A percentile compares a stretch with the other conserved stretches of the same genome.
These are phyloP conservation scores for Epichloe coenophiala DNA, from an alignment of 2,329 filamentous ascomycete species.

Conservation along the genomic window DNA sequence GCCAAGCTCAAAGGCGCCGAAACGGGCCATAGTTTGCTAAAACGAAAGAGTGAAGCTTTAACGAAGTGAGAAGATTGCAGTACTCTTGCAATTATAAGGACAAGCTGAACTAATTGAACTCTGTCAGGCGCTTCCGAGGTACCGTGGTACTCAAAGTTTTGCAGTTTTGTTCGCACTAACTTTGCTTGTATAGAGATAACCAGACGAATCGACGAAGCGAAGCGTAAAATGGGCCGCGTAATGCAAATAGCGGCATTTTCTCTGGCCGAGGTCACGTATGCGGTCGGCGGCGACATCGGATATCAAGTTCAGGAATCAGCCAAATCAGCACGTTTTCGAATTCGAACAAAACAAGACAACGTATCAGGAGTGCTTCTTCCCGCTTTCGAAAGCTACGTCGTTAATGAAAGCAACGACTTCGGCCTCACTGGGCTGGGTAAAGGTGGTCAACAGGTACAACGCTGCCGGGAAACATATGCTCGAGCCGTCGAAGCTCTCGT, in stretches of 20 bases:
- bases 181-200: conserved; percentile 60
- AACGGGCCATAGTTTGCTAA: conserved; percentile 84
- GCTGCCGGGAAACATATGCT: conserved; percentile 89
- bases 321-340: conserved; percentile 80
- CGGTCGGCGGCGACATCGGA: conserved; percentile 85
- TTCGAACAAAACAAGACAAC: conserved; percentile 95
- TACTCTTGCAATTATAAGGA: background rate
- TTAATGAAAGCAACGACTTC: conserved; percentile 89
- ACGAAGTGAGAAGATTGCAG: conserved; percentile 58
- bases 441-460: conserved; percentile 92
- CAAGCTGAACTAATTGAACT: background rate
- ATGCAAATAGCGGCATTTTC: conserved; percentile 99
- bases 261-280: conserved; percentile 92
- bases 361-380: conserved; percentile 93
- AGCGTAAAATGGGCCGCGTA: conserved; percentile 97
- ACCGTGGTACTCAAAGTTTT: background rate
- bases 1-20: conserved; percentile 90
- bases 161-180: conserved; percentile 6
- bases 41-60: conserved; percentile 94
- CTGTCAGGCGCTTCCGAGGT: conserved; percentile 5
- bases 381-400: conserved; percentile 80
- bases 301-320: conserved; percentile 97
- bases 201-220: conserved; percentile 92
- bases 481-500: conserved; percentile 91
- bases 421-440: conserved; percentile 90